These are phyloP conservation scores for Castanea crenata DNA, from an alignment of 306 rosid species.

Conservation along the genomic window DNA sequence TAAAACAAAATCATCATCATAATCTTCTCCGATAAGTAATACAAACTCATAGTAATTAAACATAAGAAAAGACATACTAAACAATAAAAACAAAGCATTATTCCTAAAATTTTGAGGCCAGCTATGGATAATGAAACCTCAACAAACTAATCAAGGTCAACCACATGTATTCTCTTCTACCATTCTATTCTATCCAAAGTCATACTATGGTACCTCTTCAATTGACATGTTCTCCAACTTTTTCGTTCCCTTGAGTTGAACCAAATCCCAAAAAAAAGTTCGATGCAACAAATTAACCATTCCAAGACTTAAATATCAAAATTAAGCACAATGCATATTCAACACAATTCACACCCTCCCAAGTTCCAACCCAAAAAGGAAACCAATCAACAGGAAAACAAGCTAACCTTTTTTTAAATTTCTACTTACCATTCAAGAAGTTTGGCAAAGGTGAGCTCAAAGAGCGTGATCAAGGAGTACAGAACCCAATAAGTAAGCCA, in stretches of 20 bases:
- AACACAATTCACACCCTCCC: background rate
- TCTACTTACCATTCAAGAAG: constrained; percentile 70
- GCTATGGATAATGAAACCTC: too few relatives aligned
- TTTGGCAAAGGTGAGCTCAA: constrained; percentile 89
- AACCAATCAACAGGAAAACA: background rate
- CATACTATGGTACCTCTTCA: too few relatives aligned
- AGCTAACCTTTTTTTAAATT: background rate
- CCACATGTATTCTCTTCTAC: too few relatives aligned
- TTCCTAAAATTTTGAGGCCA: too few relatives aligned
- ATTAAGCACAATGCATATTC: background rate
- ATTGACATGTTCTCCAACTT: background rate
- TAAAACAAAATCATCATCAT: background rate
- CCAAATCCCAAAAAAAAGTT: background rate
- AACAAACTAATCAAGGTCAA: too few relatives aligned
- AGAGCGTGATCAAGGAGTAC: constrained; percentile 83
- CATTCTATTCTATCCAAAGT: too few relatives aligned
- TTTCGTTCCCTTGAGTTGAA: background rate
- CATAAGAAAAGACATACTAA: too few relatives aligned
- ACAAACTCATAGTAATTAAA: background rate
- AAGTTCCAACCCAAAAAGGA: constrained; percentile 8
- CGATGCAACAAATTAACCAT: background rate
- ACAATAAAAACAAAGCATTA: too few relatives aligned
- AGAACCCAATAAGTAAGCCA: constrained; percentile 99
- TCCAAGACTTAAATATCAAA: constrained; percentile 5
- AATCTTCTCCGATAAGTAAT: too few relatives aligned